Evolutionary conservation across 2,329 filamentous ascomycete genomes (phyloP).

Genomic region (Dothistroma septosporum): DNA sequence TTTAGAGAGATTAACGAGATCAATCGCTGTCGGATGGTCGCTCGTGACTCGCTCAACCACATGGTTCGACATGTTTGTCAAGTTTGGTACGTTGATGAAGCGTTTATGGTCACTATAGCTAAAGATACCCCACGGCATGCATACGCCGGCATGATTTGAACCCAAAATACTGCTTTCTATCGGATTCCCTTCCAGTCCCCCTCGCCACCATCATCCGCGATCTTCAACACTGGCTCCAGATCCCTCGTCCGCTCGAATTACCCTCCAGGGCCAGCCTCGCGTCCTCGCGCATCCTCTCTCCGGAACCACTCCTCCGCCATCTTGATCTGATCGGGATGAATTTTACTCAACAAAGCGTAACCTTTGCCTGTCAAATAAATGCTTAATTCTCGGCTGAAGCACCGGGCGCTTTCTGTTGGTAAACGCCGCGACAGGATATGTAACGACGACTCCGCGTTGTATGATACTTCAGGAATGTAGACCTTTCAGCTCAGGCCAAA

Average conservation of each 20-base stretch:
- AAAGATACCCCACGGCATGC: not conserved
- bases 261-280: conserved; percentile 5
- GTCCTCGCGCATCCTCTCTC: conserved; percentile 6
- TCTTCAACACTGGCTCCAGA: conserved; percentile 14
- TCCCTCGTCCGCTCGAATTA: conserved; percentile 12
- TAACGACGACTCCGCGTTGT: not conserved
- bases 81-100: not conserved
- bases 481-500: not conserved
- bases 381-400: conserved; percentile 23
- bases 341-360: conserved; percentile 50
- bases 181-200: not conserved
- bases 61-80: not conserved
- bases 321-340: conserved; percentile 48
- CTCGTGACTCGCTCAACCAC: not conserved
- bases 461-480: not conserved
- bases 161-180: no score
- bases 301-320: conserved; percentile 49
- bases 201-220: conserved; percentile 12
- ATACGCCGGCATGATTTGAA: conserved; percentile 24
- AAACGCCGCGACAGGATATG: conserved; percentile 38
- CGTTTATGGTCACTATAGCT: not conserved
- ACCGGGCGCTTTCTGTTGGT: conserved; percentile 42
- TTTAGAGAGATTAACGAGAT: not conserved
- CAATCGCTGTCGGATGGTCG: not conserved
- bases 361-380: conserved; percentile 44